A percentile compares a stretch with the other conserved stretches of the same genome.
phyloP scores from a whole-genome alignment of 805 yeast species.

The Metschnikowia noctiluminum region DNA sequence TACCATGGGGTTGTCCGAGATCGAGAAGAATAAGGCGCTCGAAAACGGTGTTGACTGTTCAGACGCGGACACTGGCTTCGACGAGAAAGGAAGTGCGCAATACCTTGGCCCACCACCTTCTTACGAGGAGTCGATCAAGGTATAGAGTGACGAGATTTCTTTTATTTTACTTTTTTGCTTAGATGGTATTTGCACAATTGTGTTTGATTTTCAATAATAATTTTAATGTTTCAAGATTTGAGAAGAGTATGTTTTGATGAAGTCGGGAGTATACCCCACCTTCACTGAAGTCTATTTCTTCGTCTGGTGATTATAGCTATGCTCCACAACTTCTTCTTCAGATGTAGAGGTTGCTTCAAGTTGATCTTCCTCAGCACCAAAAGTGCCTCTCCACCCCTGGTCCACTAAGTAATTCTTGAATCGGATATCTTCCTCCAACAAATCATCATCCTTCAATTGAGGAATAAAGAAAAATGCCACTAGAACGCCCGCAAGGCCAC shows the following conservation, averaged over 20 bases:
- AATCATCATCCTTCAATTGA: constrained; percentile 66
- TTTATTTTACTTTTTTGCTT: background rate
- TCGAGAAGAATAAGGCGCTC: constrained; percentile 54
- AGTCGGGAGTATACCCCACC: too few relatives aligned
- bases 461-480: constrained; percentile 63
- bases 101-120: constrained; percentile 70
- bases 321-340: constrained; percentile 13
- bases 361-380: constrained; percentile 31
- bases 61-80: constrained; percentile 54
- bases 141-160: constrained; percentile 15
- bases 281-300: background rate
- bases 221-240: background rate
- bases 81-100: constrained; percentile 53
- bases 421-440: constrained; percentile 57
- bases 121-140: constrained; percentile 49
- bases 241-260: too few relatives aligned
- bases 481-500: constrained; percentile 63
- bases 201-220: background rate
- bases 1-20: constrained; percentile 60
- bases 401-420: constrained; percentile 57
- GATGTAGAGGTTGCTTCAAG: constrained; percentile 7
- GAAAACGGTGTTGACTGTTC: constrained; percentile 52
- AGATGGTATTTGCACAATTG: background rate
- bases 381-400: constrained; percentile 56
- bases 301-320: background rate